Percentiles rank a stretch among this genome's conserved stretches.
These are phyloP conservation scores for Glaciozyma antarctica DNA, from an alignment of 768 basidiomycete species.

Conservation along the genomic window DNA sequence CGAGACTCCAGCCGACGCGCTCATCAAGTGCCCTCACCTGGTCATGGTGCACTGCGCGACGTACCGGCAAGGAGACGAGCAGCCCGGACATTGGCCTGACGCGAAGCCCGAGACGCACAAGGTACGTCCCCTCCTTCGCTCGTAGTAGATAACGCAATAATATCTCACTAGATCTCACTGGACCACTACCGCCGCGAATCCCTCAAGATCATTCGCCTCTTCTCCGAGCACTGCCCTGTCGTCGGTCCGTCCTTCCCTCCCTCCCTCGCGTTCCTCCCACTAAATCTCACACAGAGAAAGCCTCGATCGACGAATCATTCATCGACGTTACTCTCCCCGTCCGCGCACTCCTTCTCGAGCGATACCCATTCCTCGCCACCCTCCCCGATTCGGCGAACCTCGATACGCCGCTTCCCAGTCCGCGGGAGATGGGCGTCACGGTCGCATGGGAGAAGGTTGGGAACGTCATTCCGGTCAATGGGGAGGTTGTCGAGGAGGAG, in stretches of 20 bases:
- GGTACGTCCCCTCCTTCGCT: conserved; percentile 42
- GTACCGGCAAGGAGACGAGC: conserved; percentile 71
- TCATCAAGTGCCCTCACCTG: conserved; percentile 74
- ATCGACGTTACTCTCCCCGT: conserved; percentile 79
- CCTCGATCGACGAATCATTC: conserved; percentile 95
- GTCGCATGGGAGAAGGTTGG: conserved; percentile 55
- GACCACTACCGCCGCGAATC: conserved; percentile 89
- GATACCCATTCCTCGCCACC: conserved; percentile 65
- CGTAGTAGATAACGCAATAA: not conserved
- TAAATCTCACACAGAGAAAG: conserved; percentile 58
- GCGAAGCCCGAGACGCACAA: conserved; percentile 86
- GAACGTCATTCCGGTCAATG: conserved; percentile 50
- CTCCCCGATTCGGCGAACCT: conserved; percentile 46
- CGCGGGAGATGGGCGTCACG: conserved; percentile 43
- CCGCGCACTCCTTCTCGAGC: conserved; percentile 60
- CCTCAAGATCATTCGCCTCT: conserved; percentile 69
- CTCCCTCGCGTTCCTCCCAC: no score
- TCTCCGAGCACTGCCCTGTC: conserved; percentile 56
- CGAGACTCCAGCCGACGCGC: conserved; percentile 57
- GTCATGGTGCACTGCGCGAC: conserved; percentile 88
- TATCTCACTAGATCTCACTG: conserved; percentile 59
- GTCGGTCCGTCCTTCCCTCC: conserved; percentile 18
- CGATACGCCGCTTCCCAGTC: conserved; percentile 67
- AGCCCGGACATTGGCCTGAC: conserved; percentile 87
- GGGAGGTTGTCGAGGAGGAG: conserved; percentile 24